Evolutionary conservation across 139 green algal genomes (phyloP), one percentile per base, ranked within the genome.

Genomic region (Coccomyxa sp.): DNA sequence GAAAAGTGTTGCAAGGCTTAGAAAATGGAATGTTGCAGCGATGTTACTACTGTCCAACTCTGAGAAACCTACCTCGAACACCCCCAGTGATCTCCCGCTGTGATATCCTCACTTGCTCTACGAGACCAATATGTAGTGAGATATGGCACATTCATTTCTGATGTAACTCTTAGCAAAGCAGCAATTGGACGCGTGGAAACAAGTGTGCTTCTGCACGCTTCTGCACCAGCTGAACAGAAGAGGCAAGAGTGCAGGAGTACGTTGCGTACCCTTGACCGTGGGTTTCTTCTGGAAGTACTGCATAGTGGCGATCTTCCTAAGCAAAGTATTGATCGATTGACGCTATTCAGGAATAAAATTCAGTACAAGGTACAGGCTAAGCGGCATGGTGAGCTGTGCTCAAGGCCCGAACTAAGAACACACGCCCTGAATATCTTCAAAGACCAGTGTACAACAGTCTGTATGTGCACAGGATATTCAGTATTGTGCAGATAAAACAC

Each of bases 51-150:
- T 79, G 28, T 16, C 23, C 12, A 58, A 66, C 68, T 23, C 0
- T 45, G 9, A 21, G 9, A 14, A 31, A 27, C 87, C 17, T 75
- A 93, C 90, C 90, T 89, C 90, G 83, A 16, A 90, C 86, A 13
- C 86, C 85, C 17, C 89, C 86, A 0, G 79, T 74, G 1, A 93
- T 87, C 25, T 92, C 88, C 28, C 87, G 66, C 71, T 93, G 85
- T 0, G 90, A 91, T 0, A 81, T 82, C 9, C 82, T 77, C 0
- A 93, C 88, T 85, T 88, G 86, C 77, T 93, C 90, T 92, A 88
- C 82, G 80, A 21, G 7, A 51, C 38, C 3, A 51, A 3, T 51
- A 51, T 51, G 7, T 3, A 51, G 38, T 51, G 7, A 51, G 38
- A 51, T 51, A 51, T 71, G 63, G 63, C 25, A 32, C 7, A n/a